Conservation (phyloP, 495 filamentous ascomycete genomes). For the Penicillium canescens region DNA sequence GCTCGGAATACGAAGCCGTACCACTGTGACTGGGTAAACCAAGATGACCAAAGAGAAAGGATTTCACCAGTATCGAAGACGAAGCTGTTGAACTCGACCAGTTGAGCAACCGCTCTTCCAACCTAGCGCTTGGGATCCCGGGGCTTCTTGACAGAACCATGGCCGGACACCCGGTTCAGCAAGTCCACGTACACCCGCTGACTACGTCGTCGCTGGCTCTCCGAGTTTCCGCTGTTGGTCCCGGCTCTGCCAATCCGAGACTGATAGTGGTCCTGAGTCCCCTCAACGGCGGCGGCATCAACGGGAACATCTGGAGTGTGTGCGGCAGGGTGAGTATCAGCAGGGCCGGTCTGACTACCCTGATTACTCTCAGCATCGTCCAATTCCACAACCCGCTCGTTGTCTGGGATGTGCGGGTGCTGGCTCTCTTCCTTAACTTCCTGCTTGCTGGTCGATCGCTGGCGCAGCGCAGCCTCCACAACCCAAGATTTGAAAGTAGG, state of each 20-base stretch:
- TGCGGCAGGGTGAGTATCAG: no score
- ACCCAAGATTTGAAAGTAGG: slow-evolving; percentile 50
- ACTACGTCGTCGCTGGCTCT: slow-evolving; percentile 12
- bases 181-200: slow-evolving; percentile 1
- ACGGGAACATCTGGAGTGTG: neutral
- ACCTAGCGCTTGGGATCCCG: neutral
- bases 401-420: no score
- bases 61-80: no score
- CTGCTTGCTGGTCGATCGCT: neutral
- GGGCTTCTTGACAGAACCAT: slow-evolving; percentile 12
- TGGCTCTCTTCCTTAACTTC: no score
- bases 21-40: no score
- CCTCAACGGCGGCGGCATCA: neutral
- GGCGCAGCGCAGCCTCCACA: slow-evolving; percentile 4
- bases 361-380: no score
- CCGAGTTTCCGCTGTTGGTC: slow-evolving; percentile 9
- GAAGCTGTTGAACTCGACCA: no score
- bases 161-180: neutral
- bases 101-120: neutral
- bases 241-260: slow-evolving; percentile 4
- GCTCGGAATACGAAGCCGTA: no score
- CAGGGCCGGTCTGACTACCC: no score
- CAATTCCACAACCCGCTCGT: no score
- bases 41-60: no score
- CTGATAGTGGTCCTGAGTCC: neutral